Percentiles rank a stretch among this genome's conserved stretches.
phyloP scores from a whole-genome alignment of 345 rosid genomes.

The Salix purpurea region DNA sequence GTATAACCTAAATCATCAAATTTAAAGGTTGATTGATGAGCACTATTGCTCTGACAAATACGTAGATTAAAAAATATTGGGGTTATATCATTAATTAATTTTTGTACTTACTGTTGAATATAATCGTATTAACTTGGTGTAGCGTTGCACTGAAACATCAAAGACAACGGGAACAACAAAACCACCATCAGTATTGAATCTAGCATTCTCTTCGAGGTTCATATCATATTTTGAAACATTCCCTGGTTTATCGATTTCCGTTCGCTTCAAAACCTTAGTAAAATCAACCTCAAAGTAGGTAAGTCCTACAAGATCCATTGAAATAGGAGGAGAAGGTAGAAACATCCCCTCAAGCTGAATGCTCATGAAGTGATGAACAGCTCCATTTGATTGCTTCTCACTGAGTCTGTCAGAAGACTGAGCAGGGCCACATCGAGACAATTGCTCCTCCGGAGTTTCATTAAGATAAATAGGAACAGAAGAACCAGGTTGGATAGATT shows the following conservation, averaged over 20 bases:
- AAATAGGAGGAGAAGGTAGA: constrained; percentile 66
- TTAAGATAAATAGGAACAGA: constrained; percentile 66
- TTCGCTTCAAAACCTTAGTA: constrained; percentile 44
- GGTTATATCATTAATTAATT: too few relatives aligned
- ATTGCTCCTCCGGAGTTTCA: constrained; percentile 58
- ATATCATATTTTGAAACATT: constrained; percentile 25
- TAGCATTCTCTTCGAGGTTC: constrained; percentile 37
- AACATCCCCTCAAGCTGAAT: constrained; percentile 79
- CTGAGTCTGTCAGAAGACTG: constrained; percentile 53
- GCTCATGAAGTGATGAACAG: constrained; percentile 66
- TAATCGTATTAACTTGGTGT: constrained; percentile 76
- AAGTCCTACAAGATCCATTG: constrained; percentile 89
- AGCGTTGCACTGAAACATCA: constrained; percentile 83
- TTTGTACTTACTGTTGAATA: constrained; percentile 74
- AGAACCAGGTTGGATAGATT: constrained; percentile 60
- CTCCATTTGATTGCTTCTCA: constrained; percentile 59
- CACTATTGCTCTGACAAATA: constrained; percentile 9
- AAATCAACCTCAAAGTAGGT: constrained; percentile 85
- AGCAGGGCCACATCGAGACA: constrained; percentile 43
- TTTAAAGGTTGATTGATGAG: constrained; percentile 15
- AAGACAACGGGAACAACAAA: constrained; percentile 81
- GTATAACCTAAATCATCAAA: constrained; percentile 56
- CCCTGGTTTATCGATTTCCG: constrained; percentile 18
- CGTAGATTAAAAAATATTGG: neutral
- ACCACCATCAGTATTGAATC: constrained; percentile 36